Conservation (phyloP, 1,284 basidiomycete genomes). For the Erythrobasidium hasegawianum region DNA sequence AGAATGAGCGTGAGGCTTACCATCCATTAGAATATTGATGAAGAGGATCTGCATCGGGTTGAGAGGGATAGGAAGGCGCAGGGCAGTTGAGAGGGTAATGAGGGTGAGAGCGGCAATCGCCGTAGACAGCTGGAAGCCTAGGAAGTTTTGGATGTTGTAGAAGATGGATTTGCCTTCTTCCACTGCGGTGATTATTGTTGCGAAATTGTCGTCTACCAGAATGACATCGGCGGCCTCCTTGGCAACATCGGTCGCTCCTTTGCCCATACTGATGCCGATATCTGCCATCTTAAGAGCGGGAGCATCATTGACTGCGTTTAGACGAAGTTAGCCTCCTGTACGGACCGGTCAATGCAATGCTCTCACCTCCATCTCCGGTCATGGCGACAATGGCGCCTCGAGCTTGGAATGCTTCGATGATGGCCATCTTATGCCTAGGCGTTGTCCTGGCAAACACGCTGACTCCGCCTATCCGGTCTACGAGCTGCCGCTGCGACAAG, state of each 20-base stretch:
- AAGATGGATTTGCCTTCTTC: constrained; percentile 94
- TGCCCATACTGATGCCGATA: constrained; percentile 96
- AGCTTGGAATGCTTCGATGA: constrained; percentile 86
- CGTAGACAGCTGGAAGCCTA: constrained; percentile 93
- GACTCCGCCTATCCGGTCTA: constrained; percentile 72
- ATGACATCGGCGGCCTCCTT: constrained; percentile 98
- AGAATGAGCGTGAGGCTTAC: constrained; percentile 52
- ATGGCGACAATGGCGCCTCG: constrained; percentile 88
- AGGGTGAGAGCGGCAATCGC: constrained; percentile 90
- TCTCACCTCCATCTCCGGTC: constrained; percentile 83
- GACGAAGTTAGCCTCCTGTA: background rate
- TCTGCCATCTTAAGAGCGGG: constrained; percentile 97
- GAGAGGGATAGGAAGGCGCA: constrained; percentile 82
- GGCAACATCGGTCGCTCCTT: constrained; percentile 89
- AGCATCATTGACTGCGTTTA: constrained; percentile 78
- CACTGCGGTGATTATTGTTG: constrained; percentile 85
- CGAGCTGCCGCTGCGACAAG: constrained; percentile 72
- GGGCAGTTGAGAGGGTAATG: constrained; percentile 86
- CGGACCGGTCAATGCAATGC: no score
- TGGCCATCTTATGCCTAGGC: constrained; percentile 94
- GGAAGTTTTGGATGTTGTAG: constrained; percentile 97
- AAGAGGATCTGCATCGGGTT: constrained; percentile 99
- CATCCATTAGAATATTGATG: constrained; percentile 98
- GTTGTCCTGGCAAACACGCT: constrained; percentile 93
- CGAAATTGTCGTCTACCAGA: constrained; percentile 95